phyloP scores from a whole-genome alignment of 208 protist species.

The Acanthamoeba culbertsoni region DNA sequence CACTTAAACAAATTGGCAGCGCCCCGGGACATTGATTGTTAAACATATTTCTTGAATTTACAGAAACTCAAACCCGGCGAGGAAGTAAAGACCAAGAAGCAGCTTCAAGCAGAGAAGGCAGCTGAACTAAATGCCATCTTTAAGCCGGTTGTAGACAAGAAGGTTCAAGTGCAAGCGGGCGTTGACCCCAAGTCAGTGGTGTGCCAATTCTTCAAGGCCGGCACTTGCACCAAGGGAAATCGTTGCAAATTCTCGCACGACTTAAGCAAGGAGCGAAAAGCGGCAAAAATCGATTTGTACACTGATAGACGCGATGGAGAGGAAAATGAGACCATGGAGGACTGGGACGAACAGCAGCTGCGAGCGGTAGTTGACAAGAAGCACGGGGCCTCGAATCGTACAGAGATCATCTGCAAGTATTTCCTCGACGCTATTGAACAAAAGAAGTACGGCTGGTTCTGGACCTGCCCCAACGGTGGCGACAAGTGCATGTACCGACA shows the following conservation, averaged over 20 bases:
- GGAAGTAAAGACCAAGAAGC: slow-evolving; percentile 70
- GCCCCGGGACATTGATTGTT: not conserved
- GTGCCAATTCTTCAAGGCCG: slow-evolving; percentile 83
- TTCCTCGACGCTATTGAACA: slow-evolving; percentile 85
- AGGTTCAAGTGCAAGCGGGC: slow-evolving; percentile 60
- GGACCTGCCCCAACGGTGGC: slow-evolving; percentile 85
- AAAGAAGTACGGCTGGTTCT: slow-evolving; percentile 87
- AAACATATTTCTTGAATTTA: not conserved
- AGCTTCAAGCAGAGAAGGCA: not conserved
- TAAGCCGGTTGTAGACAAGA: slow-evolving; percentile 15
- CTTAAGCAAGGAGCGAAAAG: slow-evolving; percentile 71
- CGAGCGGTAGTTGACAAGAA: slow-evolving; percentile 75
- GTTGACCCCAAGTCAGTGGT: slow-evolving; percentile 84
- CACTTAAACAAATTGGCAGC: not conserved
- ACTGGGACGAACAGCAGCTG: slow-evolving; percentile 79
- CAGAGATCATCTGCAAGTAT: slow-evolving; percentile 83
- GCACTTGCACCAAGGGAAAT: slow-evolving; percentile 79
- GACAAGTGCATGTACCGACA: slow-evolving; percentile 81
- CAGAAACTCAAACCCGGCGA: not conserved
- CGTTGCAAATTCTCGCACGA: slow-evolving; percentile 86
- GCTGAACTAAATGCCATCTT: slow-evolving; percentile 56
- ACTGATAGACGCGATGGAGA: slow-evolving; percentile 68
- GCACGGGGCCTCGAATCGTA: not conserved
- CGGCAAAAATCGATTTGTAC: slow-evolving; percentile 80
- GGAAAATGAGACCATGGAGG: slow-evolving; percentile 72